Conservation (phyloP, 148 eudicot species). For the Fallopia convolvulus region DNA sequence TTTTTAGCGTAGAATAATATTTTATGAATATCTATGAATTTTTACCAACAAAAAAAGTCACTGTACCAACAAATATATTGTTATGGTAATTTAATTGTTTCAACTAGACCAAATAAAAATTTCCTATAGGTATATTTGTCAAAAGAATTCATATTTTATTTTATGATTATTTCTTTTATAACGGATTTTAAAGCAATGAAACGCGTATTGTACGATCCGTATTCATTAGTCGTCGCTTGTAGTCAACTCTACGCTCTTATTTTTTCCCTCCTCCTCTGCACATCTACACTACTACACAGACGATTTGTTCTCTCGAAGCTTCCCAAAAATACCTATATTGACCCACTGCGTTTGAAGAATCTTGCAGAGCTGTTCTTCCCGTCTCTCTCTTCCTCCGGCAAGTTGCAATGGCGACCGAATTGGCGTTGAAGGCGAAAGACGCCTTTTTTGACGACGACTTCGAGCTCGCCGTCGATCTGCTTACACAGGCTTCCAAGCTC, state of each 20-base stretch:
- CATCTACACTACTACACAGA: background rate
- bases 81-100: no score
- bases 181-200: background rate
- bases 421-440: conserved; percentile 60
- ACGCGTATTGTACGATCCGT: background rate
- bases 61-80: no score
- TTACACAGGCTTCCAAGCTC: conserved; percentile 61
- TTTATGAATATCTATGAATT: no score
- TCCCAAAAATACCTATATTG: background rate
- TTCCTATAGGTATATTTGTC: no score
- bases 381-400: conserved; percentile 1
- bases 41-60: no score
- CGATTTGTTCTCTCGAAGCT: conserved; percentile 1
- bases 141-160: no score
- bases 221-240: background rate
- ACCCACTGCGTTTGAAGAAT: background rate
- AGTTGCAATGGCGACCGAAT: conserved; percentile 47
- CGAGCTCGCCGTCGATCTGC: conserved; percentile 80
- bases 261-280: conserved; percentile 7
- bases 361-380: background rate
- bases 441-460: conserved; percentile 98
- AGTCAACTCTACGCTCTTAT: background rate
- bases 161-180: background rate
- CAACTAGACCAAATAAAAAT: no score
- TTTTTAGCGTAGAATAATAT: no score